Evolutionary conservation across 352 stramenopile genomes (phyloP), one percentile per base, ranked within the genome.

Genomic region (Pythium dissimile): DNA sequence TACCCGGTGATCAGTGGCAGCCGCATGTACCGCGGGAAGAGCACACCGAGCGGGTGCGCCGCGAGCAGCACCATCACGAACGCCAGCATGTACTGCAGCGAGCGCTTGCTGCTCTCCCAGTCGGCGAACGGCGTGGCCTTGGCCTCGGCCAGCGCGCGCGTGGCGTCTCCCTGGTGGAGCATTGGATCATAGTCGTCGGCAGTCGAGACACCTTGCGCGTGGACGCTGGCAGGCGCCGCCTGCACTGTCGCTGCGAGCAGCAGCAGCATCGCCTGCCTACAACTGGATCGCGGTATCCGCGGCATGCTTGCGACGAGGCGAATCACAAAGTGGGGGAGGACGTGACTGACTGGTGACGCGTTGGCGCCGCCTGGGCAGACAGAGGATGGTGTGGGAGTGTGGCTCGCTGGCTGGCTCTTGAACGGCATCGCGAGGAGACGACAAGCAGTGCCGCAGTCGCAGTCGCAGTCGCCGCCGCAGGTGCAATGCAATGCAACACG

Each of bases 1-100:
- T 88, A 88, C 5, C 78, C 78, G 15, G 78, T 88, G 51, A 88
- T 86, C n/a, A 88, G 64, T 31, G 78, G 78, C 12, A 88, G 66
- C 38, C 75, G 76, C 60, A 84, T 72, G 49, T 72, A 73, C 51
- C 63, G 68, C 10, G 78, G 78, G 57, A 88, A 86, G 55, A 84
- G 78, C 18, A 84, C 51, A 31, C 73, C 78, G 32, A 88, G 67
- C 21, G 78, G 78, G 54, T 86, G 76, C 20, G 76, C 78, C 5
- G 75, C 75, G 26, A 85, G 60, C 15, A 86, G 62, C 50, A 88
- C 74, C 39, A 88, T 70, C 28, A 85, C 54, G 65, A 88, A 88
- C 26, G 62, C 75, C 38, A 80, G 37, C 0, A 65, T 68, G 59
- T 84, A 75, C 55, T 71, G 62, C 26, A 88, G 49, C 45, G 77